These are phyloP conservation scores for Diaporthe batatas DNA, from an alignment of 2,329 filamentous ascomycete genomes.

Conservation along the genomic window DNA sequence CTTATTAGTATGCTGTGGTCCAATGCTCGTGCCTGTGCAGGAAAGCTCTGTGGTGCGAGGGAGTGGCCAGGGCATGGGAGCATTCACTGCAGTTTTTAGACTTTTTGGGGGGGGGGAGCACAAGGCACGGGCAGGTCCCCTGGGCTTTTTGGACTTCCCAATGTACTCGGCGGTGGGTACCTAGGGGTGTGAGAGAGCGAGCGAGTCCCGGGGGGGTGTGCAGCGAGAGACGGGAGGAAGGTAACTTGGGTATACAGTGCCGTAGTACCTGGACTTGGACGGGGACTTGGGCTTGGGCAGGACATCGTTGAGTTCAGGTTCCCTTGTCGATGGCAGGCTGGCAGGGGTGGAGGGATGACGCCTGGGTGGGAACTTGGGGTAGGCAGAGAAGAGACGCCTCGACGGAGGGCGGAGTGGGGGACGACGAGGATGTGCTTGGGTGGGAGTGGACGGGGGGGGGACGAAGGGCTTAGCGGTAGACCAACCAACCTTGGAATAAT, in stretches of 20 bases:
- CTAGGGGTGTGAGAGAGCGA: constrained; percentile 25
- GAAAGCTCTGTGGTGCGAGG: constrained; percentile 28
- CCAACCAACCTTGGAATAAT: constrained; percentile 25
- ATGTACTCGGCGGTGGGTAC: constrained; percentile 26
- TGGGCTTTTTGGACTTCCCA: neutral
- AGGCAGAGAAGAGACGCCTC: constrained; percentile 19
- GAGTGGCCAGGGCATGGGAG: constrained; percentile 3
- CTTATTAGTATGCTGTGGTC: constrained; percentile 35
- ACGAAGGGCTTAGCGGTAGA: constrained; percentile 29
- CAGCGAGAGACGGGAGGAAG: neutral
- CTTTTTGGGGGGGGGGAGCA: constrained; percentile 31
- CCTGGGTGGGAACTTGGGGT: constrained; percentile 34
- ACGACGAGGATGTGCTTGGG: constrained; percentile 25
- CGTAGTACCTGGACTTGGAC: constrained; percentile 14
- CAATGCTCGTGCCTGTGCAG: constrained; percentile 26
- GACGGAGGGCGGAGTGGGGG: constrained; percentile 33
- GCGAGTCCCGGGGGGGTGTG: constrained; percentile 23
- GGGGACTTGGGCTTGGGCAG: constrained; percentile 11
- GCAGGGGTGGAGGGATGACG: constrained; percentile 33
- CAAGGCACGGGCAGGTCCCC: constrained; percentile 19
- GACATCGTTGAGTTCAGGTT: constrained; percentile 20
- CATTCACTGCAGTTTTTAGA: constrained; percentile 30
- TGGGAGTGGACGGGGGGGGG: constrained; percentile 18
- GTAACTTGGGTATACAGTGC: constrained; percentile 15
- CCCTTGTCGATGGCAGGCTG: constrained; percentile 23